Base-by-base conservation (phyloP, 495 filamentous ascomycete species). In the Parathielavia appendiculata region DNA sequence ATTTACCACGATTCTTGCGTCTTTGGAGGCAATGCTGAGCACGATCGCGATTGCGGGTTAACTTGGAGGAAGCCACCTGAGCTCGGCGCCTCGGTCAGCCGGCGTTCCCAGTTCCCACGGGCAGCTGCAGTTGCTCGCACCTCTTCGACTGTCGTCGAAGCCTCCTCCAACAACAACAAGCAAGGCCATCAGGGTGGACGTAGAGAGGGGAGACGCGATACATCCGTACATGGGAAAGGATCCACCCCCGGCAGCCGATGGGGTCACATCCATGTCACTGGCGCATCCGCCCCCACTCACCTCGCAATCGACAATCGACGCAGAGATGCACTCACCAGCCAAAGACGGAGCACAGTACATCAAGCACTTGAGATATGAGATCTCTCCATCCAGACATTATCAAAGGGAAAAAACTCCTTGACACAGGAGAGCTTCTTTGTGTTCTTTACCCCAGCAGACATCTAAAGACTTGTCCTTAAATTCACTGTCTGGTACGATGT, bases 1-100 rank as follows among this genome's bases (percentile, higher is more conserved):
- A 64, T 64, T 43, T 46, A 52, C 54, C 22, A 46, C 59, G 14
- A 5, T 19, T 55, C 62, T 64, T 64, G 58, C 62, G 62, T 58
- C 46, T 60, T 60, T 46, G 53, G 58, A 54, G 58, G 58, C 58
- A 14, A 52, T 30, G 40, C 5, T 52, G 52, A 54, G 51, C 51
- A 38, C 8, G 7, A 22, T 12, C 13, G 26, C 19, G 17, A 38
- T 43, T 23, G 14, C 45, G 20, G 4, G 23, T 4, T 14, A 5
- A n/a, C 46, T 17, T 5, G 44, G 30, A 35, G 5, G 16, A 36
- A 12, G n/a, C 19, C 5, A 36, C 32, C 49, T n/a, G 38, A 41
- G 8, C 38, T 53, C 36, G 38, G 13, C 30, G 50, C 34, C 16
- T 8, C 2, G 22, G 22, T 53, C 9, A 5, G 3, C 5, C 43